phyloP scores from a whole-genome alignment of 768 basidiomycete species.

The Phlebiopsis flavidoalba region DNA sequence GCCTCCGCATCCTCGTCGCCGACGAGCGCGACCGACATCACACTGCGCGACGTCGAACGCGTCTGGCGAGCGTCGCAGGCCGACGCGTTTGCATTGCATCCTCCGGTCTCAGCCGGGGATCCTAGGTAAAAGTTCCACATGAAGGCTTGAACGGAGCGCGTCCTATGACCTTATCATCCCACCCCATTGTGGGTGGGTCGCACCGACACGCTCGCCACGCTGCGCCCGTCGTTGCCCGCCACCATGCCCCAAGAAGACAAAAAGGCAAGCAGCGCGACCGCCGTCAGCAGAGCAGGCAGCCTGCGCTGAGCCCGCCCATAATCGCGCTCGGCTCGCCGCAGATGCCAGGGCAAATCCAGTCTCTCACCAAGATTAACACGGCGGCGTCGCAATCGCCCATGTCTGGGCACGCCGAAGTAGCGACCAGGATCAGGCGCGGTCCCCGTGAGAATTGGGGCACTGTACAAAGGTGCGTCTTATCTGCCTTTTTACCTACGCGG shows the following conservation, averaged over 20 bases:
- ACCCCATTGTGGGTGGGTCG: background rate
- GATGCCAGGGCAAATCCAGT: background rate
- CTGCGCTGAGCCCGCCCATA: background rate
- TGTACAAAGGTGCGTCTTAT: conserved; percentile 11
- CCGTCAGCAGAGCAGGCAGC: background rate
- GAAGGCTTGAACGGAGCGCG: background rate
- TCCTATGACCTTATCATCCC: background rate
- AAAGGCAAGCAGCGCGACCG: conserved; percentile 12
- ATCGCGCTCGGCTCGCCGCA: background rate
- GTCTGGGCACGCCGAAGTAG: background rate
- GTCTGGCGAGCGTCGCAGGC: background rate
- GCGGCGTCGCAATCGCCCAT: background rate
- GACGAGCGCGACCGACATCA: background rate
- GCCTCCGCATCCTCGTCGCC: background rate
- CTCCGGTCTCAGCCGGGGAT: background rate
- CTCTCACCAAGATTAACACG: conserved; percentile 2
- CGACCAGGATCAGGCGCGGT: conserved; percentile 2
- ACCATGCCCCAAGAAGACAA: conserved; percentile 9
- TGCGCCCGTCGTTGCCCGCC: background rate
- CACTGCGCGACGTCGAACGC: no score
- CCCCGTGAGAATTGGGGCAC: background rate
- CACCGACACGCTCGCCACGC: background rate
- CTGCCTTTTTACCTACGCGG: conserved; percentile 1
- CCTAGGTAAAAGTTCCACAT: background rate
- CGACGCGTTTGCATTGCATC: background rate